These are phyloP conservation scores for Sabuloglossum arenarium DNA, from an alignment of 495 filamentous ascomycete species.

Conservation along the genomic window DNA sequence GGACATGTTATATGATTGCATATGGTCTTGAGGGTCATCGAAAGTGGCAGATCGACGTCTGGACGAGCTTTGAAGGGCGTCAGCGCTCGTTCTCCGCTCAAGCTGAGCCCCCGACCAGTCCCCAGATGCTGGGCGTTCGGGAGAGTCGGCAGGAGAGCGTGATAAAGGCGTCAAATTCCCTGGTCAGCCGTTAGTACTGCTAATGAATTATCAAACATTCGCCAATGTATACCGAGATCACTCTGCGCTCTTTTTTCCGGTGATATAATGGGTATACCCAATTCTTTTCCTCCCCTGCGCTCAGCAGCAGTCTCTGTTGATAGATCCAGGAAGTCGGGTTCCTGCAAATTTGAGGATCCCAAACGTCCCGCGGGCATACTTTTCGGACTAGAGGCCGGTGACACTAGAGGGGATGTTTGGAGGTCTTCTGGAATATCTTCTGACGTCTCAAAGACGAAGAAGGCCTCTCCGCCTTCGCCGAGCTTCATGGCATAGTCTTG, in stretches of 20 bases:
- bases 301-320: constrained; percentile 14
- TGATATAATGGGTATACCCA: constrained; percentile 9
- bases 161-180: constrained; percentile 41
- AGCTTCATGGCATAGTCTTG: constrained; percentile 96
- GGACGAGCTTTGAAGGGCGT: constrained; percentile 6
- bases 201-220: constrained; percentile 18
- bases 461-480: constrained; percentile 90
- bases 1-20: not conserved
- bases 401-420: constrained; percentile 86
- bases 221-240: constrained; percentile 23
- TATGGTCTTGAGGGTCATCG: not conserved
- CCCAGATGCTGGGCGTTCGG: constrained; percentile 8
- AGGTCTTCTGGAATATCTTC: constrained; percentile 70
- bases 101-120: constrained; percentile 12
- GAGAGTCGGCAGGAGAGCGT: constrained; percentile 27
- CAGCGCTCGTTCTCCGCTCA: constrained; percentile 9
- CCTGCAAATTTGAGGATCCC: constrained; percentile 37
- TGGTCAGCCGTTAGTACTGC: constrained; percentile 12
- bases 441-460: constrained; percentile 93
- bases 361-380: constrained; percentile 31
- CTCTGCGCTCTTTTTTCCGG: constrained; percentile 22
- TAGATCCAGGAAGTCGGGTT: constrained; percentile 71
- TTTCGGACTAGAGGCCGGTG: constrained; percentile 62
- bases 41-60: not conserved
- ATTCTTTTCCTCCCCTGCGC: constrained; percentile 8